A percentile compares a stretch with the other conserved stretches of the same genome.
phyloP scores from a whole-genome alignment of 2,329 filamentous ascomycete species.

The Botryotinia convoluta region DNA sequence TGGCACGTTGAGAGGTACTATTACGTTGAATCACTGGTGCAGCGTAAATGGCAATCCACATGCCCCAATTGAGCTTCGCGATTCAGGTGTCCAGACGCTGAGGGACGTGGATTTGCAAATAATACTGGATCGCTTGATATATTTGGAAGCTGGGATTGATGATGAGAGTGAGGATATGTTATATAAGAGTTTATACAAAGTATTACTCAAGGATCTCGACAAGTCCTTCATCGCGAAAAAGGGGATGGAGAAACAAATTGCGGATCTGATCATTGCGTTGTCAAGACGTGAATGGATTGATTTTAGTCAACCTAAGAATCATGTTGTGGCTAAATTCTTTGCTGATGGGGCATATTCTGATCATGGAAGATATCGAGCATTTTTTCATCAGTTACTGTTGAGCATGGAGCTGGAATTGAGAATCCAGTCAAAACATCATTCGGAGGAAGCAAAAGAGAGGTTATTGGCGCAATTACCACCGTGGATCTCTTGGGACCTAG shows the following conservation, averaged over 20 bases:
- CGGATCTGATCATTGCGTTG: conserved; percentile 66
- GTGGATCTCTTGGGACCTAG: conserved; percentile 69
- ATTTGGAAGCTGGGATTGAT: conserved; percentile 56
- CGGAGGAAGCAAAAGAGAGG: conserved; percentile 62
- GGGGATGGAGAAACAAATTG: conserved; percentile 68
- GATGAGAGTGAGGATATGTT: conserved; percentile 55
- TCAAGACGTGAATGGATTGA: conserved; percentile 71
- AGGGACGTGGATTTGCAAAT: conserved; percentile 57
- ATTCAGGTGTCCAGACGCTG: conserved; percentile 53
- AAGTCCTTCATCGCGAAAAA: conserved; percentile 58
- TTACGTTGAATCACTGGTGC: conserved; percentile 69
- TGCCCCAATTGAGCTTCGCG: conserved; percentile 55
- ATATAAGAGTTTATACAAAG: conserved; percentile 64
- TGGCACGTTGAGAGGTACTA: conserved; percentile 64
- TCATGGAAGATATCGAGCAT: conserved; percentile 54
- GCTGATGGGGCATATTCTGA: conserved; percentile 56
- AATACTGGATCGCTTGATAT: conserved; percentile 58
- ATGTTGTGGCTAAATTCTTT: conserved; percentile 72
- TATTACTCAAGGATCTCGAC: conserved; percentile 66
- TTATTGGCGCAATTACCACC: conserved; percentile 64
- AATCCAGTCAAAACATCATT: conserved; percentile 61
- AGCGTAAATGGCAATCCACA: conserved; percentile 56
- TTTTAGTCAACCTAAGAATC: conserved; percentile 66
- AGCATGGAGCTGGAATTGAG: conserved; percentile 70
- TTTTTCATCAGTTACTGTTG: conserved; percentile 75